phyloP scores from a whole-genome alignment of 2,329 filamentous ascomycete genomes.

The Aschersonia sp. region DNA sequence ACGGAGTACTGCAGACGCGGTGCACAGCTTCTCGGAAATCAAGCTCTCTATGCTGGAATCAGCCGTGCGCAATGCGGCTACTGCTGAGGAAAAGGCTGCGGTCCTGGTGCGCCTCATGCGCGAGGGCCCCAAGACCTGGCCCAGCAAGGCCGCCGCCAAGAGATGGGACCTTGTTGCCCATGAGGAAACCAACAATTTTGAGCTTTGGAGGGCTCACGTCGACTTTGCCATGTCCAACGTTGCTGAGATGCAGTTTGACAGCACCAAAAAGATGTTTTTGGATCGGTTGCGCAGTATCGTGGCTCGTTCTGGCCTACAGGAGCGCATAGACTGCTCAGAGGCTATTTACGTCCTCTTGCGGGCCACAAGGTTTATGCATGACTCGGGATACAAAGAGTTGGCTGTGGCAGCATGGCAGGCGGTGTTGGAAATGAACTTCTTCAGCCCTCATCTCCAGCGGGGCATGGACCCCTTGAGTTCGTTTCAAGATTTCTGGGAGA shows the following conservation, averaged over 20 bases:
- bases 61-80: slow-evolving; percentile 45
- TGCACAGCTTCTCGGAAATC: slow-evolving; percentile 58
- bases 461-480: slow-evolving; percentile 14
- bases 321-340: slow-evolving; percentile 11
- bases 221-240: slow-evolving; percentile 60
- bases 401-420: slow-evolving; percentile 75
- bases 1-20: slow-evolving; percentile 42
- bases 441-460: slow-evolving; percentile 19
- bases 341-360: slow-evolving; percentile 58
- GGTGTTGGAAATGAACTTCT: slow-evolving; percentile 57
- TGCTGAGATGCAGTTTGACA: slow-evolving; percentile 51
- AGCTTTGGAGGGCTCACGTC: slow-evolving; percentile 60
- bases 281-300: slow-evolving; percentile 26
- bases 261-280: slow-evolving; percentile 43
- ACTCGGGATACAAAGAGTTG: slow-evolving; percentile 66
- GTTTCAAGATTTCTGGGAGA: slow-evolving; percentile 76
- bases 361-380: slow-evolving; percentile 56
- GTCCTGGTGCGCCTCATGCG: slow-evolving; percentile 57
- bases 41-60: slow-evolving; percentile 69
- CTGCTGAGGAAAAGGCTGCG: slow-evolving; percentile 34
- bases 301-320: slow-evolving; percentile 2
- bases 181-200: slow-evolving; percentile 23
- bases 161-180: slow-evolving; percentile 46
- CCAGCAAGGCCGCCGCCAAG: slow-evolving; percentile 38
- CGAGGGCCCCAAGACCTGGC: slow-evolving; percentile 65